Conservation (phyloP, 805 yeast species). For the Candida yuanshanica region DNA sequence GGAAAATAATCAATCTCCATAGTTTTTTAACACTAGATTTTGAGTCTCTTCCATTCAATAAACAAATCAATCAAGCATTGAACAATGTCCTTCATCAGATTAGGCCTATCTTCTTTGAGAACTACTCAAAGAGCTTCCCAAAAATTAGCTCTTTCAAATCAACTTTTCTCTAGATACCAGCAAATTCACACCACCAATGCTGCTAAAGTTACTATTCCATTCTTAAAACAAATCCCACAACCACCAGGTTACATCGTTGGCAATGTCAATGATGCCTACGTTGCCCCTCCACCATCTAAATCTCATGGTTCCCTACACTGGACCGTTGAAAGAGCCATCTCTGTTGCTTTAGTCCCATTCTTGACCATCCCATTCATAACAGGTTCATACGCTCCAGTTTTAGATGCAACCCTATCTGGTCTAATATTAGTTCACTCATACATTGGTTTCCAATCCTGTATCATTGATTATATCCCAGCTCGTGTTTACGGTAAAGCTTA, state of each 20-base stretch:
- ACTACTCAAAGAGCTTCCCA: conserved; percentile 1
- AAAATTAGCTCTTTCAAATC: conserved; percentile 1
- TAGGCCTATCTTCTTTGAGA: conserved; percentile 8
- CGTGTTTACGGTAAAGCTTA: conserved; percentile 81
- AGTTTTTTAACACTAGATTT: no score
- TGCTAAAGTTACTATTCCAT: conserved; percentile 35
- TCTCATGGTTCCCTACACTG: conserved; percentile 88
- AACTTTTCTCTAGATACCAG: neutral
- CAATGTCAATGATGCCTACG: conserved; percentile 86
- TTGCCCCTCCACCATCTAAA: conserved; percentile 55
- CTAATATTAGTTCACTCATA: conserved; percentile 71
- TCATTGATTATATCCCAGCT: conserved; percentile 85
- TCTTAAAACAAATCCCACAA: conserved; percentile 61
- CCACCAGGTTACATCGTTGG: conserved; percentile 91
- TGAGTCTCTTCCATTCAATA: neutral
- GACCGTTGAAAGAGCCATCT: conserved; percentile 76
- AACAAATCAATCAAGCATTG: neutral
- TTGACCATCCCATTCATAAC: conserved; percentile 68
- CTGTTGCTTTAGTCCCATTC: conserved; percentile 72
- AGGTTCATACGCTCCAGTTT: conserved; percentile 63
- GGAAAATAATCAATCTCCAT: conserved; percentile 12
- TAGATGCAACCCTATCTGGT: conserved; percentile 67
- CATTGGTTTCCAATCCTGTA: conserved; percentile 86
- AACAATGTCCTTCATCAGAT: conserved; percentile 7
- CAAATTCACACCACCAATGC: conserved; percentile 24